A percentile compares a stretch with the other conserved stretches of the same genome.
phyloP scores from a whole-genome alignment of 2,329 filamentous ascomycete genomes.

The Botryosphaeria dothidea region DNA sequence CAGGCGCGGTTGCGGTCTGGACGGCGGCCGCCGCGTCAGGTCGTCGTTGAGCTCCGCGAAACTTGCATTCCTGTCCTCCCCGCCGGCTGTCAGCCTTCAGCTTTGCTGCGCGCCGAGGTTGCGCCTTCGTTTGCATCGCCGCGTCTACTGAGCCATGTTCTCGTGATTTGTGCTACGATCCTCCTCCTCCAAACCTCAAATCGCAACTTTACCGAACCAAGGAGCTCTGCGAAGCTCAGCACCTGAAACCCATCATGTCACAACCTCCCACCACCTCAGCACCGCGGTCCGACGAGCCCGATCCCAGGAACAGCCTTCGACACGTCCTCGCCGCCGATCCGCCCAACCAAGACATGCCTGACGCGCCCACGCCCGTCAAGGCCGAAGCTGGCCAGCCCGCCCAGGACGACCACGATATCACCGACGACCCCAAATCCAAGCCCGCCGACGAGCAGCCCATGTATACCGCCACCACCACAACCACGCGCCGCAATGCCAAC shows the following conservation, averaged over 20 bases:
- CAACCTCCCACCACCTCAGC: slow-evolving; percentile 17
- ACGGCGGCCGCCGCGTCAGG: neutral
- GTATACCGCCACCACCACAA: slow-evolving; percentile 52
- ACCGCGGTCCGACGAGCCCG: slow-evolving; percentile 25
- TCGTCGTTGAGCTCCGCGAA: slow-evolving; percentile 7
- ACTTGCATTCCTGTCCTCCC: slow-evolving; percentile 9
- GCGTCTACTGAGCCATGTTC: slow-evolving; percentile 10
- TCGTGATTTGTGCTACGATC: slow-evolving; percentile 17
- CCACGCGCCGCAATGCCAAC: slow-evolving; percentile 62
- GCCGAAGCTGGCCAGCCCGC: slow-evolving; percentile 29
- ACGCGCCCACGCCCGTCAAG: slow-evolving; percentile 24
- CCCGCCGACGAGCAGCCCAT: slow-evolving; percentile 31
- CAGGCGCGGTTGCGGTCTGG: neutral
- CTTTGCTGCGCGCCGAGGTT: neutral
- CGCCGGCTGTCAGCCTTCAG: neutral
- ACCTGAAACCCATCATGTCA: slow-evolving; percentile 20
- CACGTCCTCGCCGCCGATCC: slow-evolving; percentile 40
- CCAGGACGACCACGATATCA: slow-evolving; percentile 35
- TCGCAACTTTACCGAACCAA: slow-evolving; percentile 20
- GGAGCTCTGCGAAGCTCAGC: slow-evolving; percentile 19
- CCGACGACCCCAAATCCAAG: slow-evolving; percentile 32
- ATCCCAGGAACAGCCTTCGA: slow-evolving; percentile 41
- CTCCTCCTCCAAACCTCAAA: neutral
- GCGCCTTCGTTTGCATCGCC: neutral
- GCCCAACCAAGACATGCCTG: slow-evolving; percentile 29